A percentile compares a stretch with the other conserved stretches of the same genome.
These are phyloP conservation scores for Acidomyces sp. DNA, from an alignment of 495 filamentous ascomycete species.

Conservation along the genomic window DNA sequence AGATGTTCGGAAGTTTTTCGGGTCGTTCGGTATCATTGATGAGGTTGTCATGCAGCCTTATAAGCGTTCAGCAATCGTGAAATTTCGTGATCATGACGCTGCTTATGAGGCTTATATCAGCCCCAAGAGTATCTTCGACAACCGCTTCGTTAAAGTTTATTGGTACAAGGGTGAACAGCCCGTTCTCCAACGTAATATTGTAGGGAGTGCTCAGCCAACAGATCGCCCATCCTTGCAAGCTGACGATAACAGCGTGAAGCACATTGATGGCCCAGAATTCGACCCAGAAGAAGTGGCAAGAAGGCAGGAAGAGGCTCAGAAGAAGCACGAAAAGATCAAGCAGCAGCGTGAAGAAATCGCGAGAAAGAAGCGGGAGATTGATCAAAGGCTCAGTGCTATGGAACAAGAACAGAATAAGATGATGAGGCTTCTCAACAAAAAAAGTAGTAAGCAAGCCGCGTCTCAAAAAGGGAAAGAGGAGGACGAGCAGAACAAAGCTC, in stretches of 20 bases:
- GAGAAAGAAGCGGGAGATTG: conserved; percentile 54
- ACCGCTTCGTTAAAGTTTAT: conserved; percentile 94
- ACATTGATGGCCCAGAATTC: conserved; percentile 42
- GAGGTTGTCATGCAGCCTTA: conserved; percentile 64
- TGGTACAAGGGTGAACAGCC: conserved; percentile 62
- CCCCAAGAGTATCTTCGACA: conserved; percentile 91
- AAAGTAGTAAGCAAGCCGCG: conserved; percentile 22
- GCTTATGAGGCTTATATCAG: conserved; percentile 78
- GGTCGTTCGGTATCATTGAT: conserved; percentile 63
- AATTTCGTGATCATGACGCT: conserved; percentile 56
- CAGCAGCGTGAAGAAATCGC: conserved; percentile 63
- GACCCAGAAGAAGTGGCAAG: conserved; percentile 66
- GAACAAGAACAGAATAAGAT: conserved; percentile 64
- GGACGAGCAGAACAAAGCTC: conserved; percentile 44
- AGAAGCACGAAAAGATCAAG: conserved; percentile 59
- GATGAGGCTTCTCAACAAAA: conserved; percentile 45
- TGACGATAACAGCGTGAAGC: conserved; percentile 4
- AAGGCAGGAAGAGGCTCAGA: conserved; percentile 70
- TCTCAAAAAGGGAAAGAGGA: conserved; percentile 25
- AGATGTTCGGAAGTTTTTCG: conserved; percentile 67
- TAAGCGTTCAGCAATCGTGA: conserved; percentile 69
- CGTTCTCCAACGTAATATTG: conserved; percentile 29
- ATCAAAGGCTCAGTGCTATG: conserved; percentile 59
- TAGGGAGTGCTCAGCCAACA: neutral
- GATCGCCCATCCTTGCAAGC: neutral